These are phyloP conservation scores for Hortaea werneckii DNA, from an alignment of 2,329 filamentous ascomycete genomes.

Conservation along the genomic window DNA sequence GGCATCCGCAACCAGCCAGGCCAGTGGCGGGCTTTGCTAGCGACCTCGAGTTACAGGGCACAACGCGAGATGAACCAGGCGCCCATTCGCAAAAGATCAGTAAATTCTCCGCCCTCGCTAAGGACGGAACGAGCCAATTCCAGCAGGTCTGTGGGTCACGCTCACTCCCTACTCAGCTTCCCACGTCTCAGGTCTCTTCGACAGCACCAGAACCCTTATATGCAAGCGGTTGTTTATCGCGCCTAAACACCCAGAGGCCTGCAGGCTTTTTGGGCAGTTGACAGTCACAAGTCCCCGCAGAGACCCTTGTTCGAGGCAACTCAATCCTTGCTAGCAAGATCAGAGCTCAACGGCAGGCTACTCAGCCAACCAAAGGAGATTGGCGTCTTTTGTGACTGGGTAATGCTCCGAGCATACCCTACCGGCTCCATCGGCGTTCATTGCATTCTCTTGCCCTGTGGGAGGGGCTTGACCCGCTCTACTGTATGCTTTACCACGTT, in stretches of 20 bases:
- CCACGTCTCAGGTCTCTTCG: too few relatives aligned
- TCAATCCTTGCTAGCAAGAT: constrained; percentile 11
- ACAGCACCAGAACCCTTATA: too few relatives aligned
- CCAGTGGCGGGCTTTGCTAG: not conserved
- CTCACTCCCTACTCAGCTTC: too few relatives aligned
- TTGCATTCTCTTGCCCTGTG: constrained; percentile 23
- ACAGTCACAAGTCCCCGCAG: constrained; percentile 21
- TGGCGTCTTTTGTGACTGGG: constrained; percentile 17
- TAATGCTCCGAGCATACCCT: constrained; percentile 12
- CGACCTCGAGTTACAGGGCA: not conserved
- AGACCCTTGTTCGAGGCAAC: constrained; percentile 17
- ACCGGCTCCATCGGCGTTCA: constrained; percentile 19
- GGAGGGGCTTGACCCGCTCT: constrained; percentile 17
- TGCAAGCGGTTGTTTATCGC: too few relatives aligned
- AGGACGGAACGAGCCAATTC: not conserved
- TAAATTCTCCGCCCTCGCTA: constrained; percentile 1
- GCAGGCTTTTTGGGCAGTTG: constrained; percentile 5
- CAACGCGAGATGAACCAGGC: too few relatives aligned
- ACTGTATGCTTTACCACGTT: constrained; percentile 8
- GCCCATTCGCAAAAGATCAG: too few relatives aligned
- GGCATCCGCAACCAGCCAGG: not conserved
- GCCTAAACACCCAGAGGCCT: too few relatives aligned
- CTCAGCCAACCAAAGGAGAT: constrained; percentile 22
- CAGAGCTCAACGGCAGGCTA: constrained; percentile 19
- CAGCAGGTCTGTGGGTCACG: not conserved